Conservation (phyloP, 116 monocot species). For the Phalaenopsis hybrid region DNA sequence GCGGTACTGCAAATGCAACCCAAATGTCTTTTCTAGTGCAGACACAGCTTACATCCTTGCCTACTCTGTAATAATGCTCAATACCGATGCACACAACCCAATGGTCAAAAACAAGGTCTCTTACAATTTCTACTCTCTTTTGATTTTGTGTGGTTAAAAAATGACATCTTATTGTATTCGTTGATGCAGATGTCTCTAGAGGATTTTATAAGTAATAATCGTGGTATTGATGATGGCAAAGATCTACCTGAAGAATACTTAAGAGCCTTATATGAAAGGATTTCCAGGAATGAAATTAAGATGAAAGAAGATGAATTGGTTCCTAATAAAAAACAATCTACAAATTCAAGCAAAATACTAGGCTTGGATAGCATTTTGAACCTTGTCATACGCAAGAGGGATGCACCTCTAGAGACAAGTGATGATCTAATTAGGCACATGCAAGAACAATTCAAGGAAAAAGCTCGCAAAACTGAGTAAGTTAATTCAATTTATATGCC, state of each 20-base stretch:
- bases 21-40: constrained; percentile 76
- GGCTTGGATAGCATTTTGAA: constrained; percentile 88
- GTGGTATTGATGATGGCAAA: constrained; percentile 94
- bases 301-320: constrained; percentile 87
- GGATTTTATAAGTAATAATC: constrained; percentile 91
- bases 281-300: constrained; percentile 81
- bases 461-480: constrained; percentile 96
- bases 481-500: constrained; percentile 6
- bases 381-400: constrained; percentile 74
- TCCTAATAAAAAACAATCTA: constrained; percentile 46
- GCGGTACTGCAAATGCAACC: constrained; percentile 88
- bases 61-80: constrained; percentile 95
- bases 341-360: constrained; percentile 62
- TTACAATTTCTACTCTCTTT: not conserved
- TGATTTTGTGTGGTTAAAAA: constrained; percentile 2
- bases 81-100: constrained; percentile 91
- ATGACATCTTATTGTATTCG: not conserved
- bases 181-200: constrained; percentile 85
- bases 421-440: constrained; percentile 79
- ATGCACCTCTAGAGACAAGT: constrained; percentile 53
- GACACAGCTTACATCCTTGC: constrained; percentile 98
- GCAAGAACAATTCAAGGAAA: constrained; percentile 96
- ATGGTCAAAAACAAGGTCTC: constrained; percentile 91
- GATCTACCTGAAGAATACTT: constrained; percentile 86
- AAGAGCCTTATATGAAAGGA: constrained; percentile 80